Conservation (phyloP, 805 yeast species). For the Candida michaelii region DNA sequence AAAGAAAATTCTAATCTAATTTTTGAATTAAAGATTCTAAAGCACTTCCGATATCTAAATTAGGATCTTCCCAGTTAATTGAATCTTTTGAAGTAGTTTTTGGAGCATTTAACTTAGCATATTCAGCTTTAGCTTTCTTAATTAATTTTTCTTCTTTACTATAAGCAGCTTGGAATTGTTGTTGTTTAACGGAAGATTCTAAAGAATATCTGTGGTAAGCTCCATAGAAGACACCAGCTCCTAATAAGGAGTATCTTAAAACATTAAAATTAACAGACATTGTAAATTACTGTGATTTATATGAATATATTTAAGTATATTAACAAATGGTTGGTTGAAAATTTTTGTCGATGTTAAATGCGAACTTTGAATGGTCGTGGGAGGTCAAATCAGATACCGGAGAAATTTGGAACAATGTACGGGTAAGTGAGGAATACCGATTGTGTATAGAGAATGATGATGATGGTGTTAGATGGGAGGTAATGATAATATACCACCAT, state of each 20-base stretch:
- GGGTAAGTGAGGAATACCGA: conserved; percentile 2
- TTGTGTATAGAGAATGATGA: too few relatives aligned
- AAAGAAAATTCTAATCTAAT: conserved; percentile 27
- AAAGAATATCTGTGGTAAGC: conserved; percentile 76
- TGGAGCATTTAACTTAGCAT: conserved; percentile 57
- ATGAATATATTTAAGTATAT: conserved; percentile 3
- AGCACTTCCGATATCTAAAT: conserved; percentile 77
- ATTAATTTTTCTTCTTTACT: conserved; percentile 71
- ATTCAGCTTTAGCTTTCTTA: conserved; percentile 86
- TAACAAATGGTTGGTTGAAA: conserved; percentile 11
- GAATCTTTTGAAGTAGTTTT: conserved; percentile 47
- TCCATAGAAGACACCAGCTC: conserved; percentile 87
- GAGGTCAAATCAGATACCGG: background rate
- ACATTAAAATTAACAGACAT: conserved; percentile 51
- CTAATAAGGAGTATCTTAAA: conserved; percentile 89
- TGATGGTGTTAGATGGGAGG: too few relatives aligned
- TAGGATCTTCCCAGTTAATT: conserved; percentile 82
- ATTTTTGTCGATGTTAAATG: conserved; percentile 6
- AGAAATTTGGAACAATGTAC: background rate
- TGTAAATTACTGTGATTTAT: background rate
- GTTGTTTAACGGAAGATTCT: conserved; percentile 57
- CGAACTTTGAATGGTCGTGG: conserved; percentile 4
- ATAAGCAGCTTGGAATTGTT: conserved; percentile 58
- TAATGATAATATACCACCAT: too few relatives aligned
- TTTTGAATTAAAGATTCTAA: conserved; percentile 65